These are phyloP conservation scores for Clathrospora elynae DNA, from an alignment of 2,329 filamentous ascomycete genomes.

Conservation along the genomic window DNA sequence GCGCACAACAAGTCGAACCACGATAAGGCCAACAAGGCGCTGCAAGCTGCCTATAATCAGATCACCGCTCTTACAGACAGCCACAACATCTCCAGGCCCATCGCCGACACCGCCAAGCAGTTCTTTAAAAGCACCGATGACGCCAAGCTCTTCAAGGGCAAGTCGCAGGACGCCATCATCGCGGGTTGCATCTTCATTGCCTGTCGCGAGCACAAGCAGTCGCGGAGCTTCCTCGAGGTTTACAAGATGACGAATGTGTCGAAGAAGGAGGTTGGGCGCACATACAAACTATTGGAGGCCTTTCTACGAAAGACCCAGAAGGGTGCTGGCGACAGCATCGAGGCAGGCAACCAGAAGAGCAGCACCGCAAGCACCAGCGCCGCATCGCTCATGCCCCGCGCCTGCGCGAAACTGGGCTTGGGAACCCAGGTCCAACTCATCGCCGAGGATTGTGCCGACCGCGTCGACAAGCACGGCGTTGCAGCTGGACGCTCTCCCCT, in stretches of 20 bases:
- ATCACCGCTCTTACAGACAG: constrained; percentile 83
- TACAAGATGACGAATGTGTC: constrained; percentile 89
- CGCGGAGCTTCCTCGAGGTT: constrained; percentile 92
- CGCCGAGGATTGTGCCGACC: constrained; percentile 76
- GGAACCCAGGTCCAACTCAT: constrained; percentile 79
- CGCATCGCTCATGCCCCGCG: constrained; percentile 84
- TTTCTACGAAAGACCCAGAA: constrained; percentile 73
- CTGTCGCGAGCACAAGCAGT: constrained; percentile 84
- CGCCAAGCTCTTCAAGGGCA: constrained; percentile 91
- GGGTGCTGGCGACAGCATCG: constrained; percentile 47
- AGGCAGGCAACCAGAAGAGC: constrained; percentile 58
- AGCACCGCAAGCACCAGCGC: constrained; percentile 78
- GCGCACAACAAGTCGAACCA: constrained; percentile 80
- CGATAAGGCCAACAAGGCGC: constrained; percentile 81
- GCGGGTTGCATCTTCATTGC: constrained; percentile 98
- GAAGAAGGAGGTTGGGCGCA: constrained; percentile 96
- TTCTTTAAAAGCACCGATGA: constrained; percentile 96
- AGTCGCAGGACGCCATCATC: constrained; percentile 90
- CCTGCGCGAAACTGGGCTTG: constrained; percentile 81
- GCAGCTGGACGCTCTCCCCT: constrained; percentile 91
- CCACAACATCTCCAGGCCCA: constrained; percentile 70
- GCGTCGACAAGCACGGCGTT: constrained; percentile 76
- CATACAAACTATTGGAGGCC: constrained; percentile 89
- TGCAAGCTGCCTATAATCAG: constrained; percentile 83
- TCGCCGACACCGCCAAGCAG: constrained; percentile 89